These are phyloP conservation scores for Pelargonium australe DNA, from an alignment of 441 rosid genomes.

Conservation along the genomic window DNA sequence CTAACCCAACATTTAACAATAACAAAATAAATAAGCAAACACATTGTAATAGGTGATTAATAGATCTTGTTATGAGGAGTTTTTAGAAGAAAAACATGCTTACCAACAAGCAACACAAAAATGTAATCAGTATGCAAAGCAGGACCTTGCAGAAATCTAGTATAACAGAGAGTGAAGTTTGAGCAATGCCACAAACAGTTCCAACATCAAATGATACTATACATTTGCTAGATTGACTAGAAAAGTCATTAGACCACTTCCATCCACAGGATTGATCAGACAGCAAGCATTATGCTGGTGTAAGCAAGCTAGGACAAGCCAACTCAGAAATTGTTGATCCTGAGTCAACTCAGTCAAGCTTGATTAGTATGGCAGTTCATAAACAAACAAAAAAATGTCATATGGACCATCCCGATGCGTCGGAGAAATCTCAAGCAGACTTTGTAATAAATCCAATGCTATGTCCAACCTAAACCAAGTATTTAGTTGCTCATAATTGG, in stretches of 20 bases:
- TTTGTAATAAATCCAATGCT: background rate
- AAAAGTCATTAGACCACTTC: background rate
- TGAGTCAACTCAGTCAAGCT: background rate
- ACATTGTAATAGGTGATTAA: background rate
- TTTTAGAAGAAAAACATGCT: background rate
- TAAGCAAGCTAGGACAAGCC: background rate
- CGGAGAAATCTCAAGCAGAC: background rate
- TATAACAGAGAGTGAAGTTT: background rate
- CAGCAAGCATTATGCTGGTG: background rate
- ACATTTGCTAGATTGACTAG: background rate
- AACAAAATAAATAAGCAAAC: slow-evolving; percentile 5
- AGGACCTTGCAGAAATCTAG: background rate
- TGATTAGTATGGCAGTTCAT: background rate
- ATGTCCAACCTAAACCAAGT: background rate
- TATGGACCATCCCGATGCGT: background rate
- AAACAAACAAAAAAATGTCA: background rate
- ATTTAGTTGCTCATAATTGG: background rate
- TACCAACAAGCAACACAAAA: slow-evolving; percentile 1
- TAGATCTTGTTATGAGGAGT: background rate
- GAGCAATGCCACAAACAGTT: slow-evolving; percentile 7
- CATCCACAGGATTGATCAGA: background rate
- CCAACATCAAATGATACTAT: background rate
- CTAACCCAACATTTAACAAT: slow-evolving; percentile 11
- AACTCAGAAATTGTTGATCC: background rate
- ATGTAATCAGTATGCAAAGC: background rate